A percentile compares a stretch with the other conserved stretches of the same genome.
These are phyloP conservation scores for Russula foetens DNA, from an alignment of 768 basidiomycete species.

Conservation along the genomic window DNA sequence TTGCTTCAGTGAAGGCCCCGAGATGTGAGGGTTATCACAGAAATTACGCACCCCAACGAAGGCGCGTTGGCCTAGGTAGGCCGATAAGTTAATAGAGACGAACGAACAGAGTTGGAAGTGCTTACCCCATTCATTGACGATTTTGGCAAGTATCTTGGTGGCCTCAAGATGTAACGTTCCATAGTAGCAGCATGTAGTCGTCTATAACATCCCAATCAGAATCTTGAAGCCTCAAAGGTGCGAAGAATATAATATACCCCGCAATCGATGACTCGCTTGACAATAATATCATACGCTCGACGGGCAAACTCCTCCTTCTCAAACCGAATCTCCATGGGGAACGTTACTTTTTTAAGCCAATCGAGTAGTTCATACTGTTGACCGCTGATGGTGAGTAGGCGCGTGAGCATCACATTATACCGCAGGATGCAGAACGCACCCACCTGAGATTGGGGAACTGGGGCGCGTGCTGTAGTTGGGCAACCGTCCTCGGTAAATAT, in stretches of 20 bases:
- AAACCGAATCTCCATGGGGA: conserved; percentile 81
- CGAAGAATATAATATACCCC: conserved; percentile 49
- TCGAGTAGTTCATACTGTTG: conserved; percentile 82
- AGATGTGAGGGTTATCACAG: not conserved
- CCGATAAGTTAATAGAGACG: not conserved
- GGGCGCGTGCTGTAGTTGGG: conserved; percentile 56
- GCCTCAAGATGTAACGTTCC: conserved; percentile 73
- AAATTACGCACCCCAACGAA: conserved; percentile 65
- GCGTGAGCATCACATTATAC: not conserved
- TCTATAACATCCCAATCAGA: conserved; percentile 38
- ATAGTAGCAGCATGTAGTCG: conserved; percentile 92
- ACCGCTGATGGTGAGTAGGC: conserved; percentile 40
- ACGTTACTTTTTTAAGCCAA: conserved; percentile 81
- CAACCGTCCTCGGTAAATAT: not conserved
- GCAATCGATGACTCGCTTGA: conserved; percentile 57
- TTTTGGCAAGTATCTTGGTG: conserved; percentile 74
- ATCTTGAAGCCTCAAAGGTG: not conserved
- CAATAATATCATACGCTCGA: conserved; percentile 59
- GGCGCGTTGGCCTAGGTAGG: conserved; percentile 61
- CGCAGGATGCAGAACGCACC: conserved; percentile 17
- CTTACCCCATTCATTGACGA: conserved; percentile 54
- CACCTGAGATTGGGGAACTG: conserved; percentile 68
- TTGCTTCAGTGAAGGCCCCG: not conserved
- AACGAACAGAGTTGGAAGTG: not conserved
- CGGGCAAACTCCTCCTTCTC: conserved; percentile 59